These are phyloP conservation scores for Sporothrix brunneoviolacea DNA, from an alignment of 2,329 filamentous ascomycete genomes.

Conservation along the genomic window DNA sequence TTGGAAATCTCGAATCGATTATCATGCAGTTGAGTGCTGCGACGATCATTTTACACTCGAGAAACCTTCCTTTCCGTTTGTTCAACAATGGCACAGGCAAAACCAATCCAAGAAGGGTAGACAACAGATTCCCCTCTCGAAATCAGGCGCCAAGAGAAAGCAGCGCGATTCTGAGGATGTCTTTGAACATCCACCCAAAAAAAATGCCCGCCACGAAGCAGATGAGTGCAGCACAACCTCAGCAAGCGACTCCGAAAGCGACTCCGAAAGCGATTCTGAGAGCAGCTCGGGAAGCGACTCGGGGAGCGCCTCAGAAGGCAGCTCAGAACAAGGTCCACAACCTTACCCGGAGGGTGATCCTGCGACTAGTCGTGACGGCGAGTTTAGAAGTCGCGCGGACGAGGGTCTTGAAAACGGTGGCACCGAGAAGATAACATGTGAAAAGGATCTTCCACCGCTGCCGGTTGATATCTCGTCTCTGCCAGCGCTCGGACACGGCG, in stretches of 20 bases:
- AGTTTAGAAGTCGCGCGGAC: too few species aligned
- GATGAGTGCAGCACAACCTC: background rate
- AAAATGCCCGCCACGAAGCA: background rate
- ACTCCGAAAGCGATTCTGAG: background rate
- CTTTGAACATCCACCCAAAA: background rate
- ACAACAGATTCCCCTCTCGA: background rate
- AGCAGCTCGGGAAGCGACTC: background rate
- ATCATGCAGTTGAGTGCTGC: slow-evolving; percentile 78
- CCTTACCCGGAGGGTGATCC: too few species aligned
- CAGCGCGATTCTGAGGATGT: background rate
- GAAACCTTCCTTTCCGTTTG: slow-evolving; percentile 81
- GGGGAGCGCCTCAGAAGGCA: background rate
- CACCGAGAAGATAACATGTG: too few species aligned
- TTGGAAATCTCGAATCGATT: slow-evolving; percentile 68
- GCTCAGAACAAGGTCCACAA: too few species aligned
- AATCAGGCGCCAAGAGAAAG: slow-evolving; percentile 1
- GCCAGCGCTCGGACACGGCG: slow-evolving; percentile 43
- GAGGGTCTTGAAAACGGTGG: too few species aligned
- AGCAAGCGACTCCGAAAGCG: background rate
- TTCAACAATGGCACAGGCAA: slow-evolving; percentile 80
- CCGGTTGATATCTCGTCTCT: slow-evolving; percentile 57
- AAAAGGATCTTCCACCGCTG: too few species aligned
- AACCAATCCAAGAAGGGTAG: slow-evolving; percentile 42
- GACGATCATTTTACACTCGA: slow-evolving; percentile 61
- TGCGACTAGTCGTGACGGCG: too few species aligned